These are phyloP conservation scores for Plenodomus lindquistii DNA, from an alignment of 2,329 filamentous ascomycete species.

Conservation along the genomic window DNA sequence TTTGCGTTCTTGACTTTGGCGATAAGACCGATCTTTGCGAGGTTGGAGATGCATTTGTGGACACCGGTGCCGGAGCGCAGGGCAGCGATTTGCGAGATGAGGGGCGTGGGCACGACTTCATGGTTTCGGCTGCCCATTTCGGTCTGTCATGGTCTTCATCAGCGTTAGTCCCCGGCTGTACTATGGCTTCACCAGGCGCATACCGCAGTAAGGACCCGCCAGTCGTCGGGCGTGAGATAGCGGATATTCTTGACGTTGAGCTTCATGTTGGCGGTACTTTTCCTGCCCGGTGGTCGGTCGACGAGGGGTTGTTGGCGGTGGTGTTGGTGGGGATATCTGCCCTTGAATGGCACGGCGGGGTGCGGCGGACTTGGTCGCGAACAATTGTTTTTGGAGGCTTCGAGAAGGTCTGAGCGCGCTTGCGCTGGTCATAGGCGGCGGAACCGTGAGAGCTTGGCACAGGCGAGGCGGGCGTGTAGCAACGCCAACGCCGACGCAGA, in stretches of 20 bases:
- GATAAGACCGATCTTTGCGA: constrained; percentile 91
- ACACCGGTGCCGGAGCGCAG: constrained; percentile 75
- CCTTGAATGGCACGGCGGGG: neutral
- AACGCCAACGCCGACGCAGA: constrained; percentile 22
- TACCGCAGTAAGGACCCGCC: constrained; percentile 92
- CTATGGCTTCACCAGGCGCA: constrained; percentile 11
- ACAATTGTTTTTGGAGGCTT: constrained; percentile 26
- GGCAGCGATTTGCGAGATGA: constrained; percentile 83
- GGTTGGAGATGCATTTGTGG: constrained; percentile 81
- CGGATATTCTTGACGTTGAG: constrained; percentile 92
- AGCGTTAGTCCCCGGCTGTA: constrained; percentile 41
- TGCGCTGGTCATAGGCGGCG: constrained; percentile 20
- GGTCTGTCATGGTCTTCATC: constrained; percentile 61
- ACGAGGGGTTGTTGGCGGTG: constrained; percentile 2
- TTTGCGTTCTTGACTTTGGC: constrained; percentile 92
- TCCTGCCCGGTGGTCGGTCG: constrained; percentile 3
- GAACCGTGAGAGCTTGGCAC: constrained; percentile 25
- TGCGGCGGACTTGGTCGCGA: neutral
- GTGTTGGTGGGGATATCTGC: constrained; percentile 7
- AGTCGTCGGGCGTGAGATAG: constrained; percentile 90
- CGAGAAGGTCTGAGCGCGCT: constrained; percentile 24
- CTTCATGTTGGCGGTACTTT: constrained; percentile 67
- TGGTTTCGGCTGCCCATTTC: constrained; percentile 96
- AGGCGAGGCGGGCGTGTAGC: constrained; percentile 21
- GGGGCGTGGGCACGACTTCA: constrained; percentile 87